Base-by-base conservation (phyloP, 371 early-diverging fungal genomes). In the Vairimorpha necatrix region DNA sequence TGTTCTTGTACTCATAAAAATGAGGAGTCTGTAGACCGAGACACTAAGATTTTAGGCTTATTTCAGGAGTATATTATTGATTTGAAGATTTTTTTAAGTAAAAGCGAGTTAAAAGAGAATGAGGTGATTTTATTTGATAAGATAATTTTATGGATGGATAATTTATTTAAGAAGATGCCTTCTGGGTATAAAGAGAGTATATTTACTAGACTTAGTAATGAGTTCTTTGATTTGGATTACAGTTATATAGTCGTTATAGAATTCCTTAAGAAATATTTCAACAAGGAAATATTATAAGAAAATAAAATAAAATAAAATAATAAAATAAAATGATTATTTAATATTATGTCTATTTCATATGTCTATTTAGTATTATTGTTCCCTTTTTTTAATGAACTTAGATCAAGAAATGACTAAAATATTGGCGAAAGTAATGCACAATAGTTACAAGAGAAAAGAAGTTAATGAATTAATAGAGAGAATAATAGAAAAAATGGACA, bases 331-430 rank as follows among this genome's bases (percentile, higher is more conserved):
- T 13, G 46, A 13, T 13, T n/a, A n/a, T n/a, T n/a, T n/a, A n/a
- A n/a, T n/a, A n/a, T n/a, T n/a, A n/a, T n/a, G n/a, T n/a, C n/a
- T n/a, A n/a, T n/a, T n/a, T n/a, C n/a, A n/a, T n/a, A n/a, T n/a
- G n/a, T n/a, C n/a, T n/a, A n/a, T n/a, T n/a, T n/a, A n/a, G n/a
- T n/a, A n/a, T n/a, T n/a, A n/a, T n/a, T n/a, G n/a, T n/a, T n/a
- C n/a, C n/a, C n/a, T n/a, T n/a, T n/a, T 42, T 42, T 11, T 11
- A n/a, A 56, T 56, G 58, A 20, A 56, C 20, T 28, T 9, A 30
- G 50, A 76, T 13, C 34, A 46, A 14, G 76, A 80, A 39, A 47
- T 80, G 24, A 70, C 75, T 11, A 80, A 80, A 70, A 73, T 80
- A 0, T 60, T 80, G 9, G 72, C 68, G 4, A 80, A 80, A 56